Evolutionary conservation across 2,329 filamentous ascomycete genomes (phyloP), one percentile per base, ranked within the genome.

Genomic region (Ceratocystis cubensis): DNA sequence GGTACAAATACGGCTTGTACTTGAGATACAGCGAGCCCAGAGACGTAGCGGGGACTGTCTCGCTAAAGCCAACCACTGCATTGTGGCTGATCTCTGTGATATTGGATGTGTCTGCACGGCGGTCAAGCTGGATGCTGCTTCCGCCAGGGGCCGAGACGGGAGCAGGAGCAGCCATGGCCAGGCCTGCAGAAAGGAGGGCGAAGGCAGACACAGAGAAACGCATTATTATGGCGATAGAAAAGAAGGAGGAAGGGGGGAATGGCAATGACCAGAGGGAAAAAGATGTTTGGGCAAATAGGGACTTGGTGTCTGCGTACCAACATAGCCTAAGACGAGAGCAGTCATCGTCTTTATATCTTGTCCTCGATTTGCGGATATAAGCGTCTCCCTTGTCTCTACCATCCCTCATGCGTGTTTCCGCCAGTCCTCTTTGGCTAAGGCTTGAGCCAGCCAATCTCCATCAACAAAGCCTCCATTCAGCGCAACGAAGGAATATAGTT

Each of bases 1-100:
- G 59, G 41, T 72, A 70, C 37, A 76, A 70, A 67, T 72, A 74
- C 8, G 74, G 74, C 69, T 75, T 74, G 70, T 73, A 75, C 70
- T 74, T 75, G 17, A 73, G 69, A 62, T 74, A 74, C 50, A 75
- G 65, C 28, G 67, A 64, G 28, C 74, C 74, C 41, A 70, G 67
- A 5, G 70, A 70, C 45, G 69, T 72, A 6, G 70, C 67, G 5
- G 74, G 74, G 25, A 75, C 73, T 8, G 73, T 70, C 68, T 76
- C 69, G 3, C 69, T 44, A 56, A 75, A 75, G 1, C 74, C 72
- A 46, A 74, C 71, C 7, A 76, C 72, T 10, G 71, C 73, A 64
- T 74, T 70, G 56, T 75, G 73, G 63, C 20, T 57, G 65, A 75
- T 74, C 33, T 37, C 57, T 6, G 66, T 67, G 57, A 67, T 67